Evolutionary conservation across 495 filamentous ascomycete species (phyloP).

Genomic region (Penicillium silybi): DNA sequence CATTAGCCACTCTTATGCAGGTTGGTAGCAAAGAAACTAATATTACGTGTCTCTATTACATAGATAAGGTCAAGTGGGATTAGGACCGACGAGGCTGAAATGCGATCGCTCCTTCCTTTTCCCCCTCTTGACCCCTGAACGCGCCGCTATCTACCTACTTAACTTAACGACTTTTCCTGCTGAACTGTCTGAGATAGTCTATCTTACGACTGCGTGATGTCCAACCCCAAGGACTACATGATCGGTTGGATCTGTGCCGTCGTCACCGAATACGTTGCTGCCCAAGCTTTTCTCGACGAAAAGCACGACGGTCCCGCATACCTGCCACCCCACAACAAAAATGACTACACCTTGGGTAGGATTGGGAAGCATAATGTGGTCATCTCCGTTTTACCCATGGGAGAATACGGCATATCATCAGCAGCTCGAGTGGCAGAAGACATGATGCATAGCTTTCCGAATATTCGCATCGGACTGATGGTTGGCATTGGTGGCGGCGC

Average conservation of each 20-base stretch:
- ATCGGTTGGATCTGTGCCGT: constrained; percentile 7
- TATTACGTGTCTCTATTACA: too few species aligned
- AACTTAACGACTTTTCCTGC: too few species aligned
- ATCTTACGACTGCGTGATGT: too few species aligned
- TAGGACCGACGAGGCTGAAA: too few species aligned
- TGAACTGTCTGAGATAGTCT: too few species aligned
- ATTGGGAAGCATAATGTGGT: constrained; percentile 34
- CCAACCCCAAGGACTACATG: neutral
- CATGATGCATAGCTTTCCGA: constrained; percentile 31
- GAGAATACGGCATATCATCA: constrained; percentile 11
- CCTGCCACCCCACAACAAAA: constrained; percentile 20
- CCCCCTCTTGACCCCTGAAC: too few species aligned
- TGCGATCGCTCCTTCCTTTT: too few species aligned
- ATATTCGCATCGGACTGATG: constrained; percentile 31
- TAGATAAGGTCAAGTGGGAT: too few species aligned
- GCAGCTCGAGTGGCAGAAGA: constrained; percentile 12
- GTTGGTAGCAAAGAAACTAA: too few species aligned
- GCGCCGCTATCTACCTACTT: too few species aligned
- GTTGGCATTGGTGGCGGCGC: constrained; percentile 27
- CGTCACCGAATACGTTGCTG: constrained; percentile 1
- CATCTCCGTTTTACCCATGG: constrained; percentile 26
- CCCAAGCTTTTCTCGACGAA: constrained; percentile 2
- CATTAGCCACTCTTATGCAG: too few species aligned
- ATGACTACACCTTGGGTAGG: constrained; percentile 32
- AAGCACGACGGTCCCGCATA: neutral